Percentiles rank a stretch among this genome's conserved stretches.
These are phyloP conservation scores for Acanthamoeba lenticulata DNA, from an alignment of 208 protist species.

Conservation along the genomic window DNA sequence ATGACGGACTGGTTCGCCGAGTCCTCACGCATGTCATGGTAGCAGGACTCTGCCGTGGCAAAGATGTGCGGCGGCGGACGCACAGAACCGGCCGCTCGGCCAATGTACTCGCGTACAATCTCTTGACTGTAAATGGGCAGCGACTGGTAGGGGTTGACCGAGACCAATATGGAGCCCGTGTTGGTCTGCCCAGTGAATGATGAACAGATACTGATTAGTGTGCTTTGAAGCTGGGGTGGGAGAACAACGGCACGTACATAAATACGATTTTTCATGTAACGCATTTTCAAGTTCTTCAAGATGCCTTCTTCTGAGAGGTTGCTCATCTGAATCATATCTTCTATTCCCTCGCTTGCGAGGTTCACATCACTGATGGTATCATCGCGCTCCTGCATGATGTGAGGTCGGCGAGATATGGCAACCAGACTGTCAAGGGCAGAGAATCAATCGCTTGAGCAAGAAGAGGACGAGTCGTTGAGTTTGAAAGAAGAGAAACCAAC, in stretches of 20 bases:
- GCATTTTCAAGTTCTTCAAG: constrained; percentile 71
- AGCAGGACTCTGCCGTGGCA: constrained; percentile 77
- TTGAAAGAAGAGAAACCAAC: too few relatives aligned
- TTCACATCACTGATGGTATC: background rate
- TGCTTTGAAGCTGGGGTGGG: background rate
- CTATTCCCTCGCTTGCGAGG: background rate
- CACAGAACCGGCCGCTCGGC: constrained; percentile 71
- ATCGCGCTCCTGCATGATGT: background rate
- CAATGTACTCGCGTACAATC: constrained; percentile 72
- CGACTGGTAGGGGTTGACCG: constrained; percentile 81
- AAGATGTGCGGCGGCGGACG: constrained; percentile 79
- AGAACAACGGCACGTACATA: constrained; percentile 64
- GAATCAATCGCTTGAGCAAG: too few relatives aligned
- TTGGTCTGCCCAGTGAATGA: constrained; percentile 66
- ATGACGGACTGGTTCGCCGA: constrained; percentile 79
- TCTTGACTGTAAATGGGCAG: constrained; percentile 77
- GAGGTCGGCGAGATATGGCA: too few relatives aligned
- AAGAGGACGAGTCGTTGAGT: too few relatives aligned
- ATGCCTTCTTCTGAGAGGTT: constrained; percentile 73
- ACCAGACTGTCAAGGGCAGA: too few relatives aligned
- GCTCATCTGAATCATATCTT: constrained; percentile 76
- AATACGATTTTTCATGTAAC: constrained; percentile 69
- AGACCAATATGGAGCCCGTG: constrained; percentile 82
- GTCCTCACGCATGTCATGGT: constrained; percentile 79
- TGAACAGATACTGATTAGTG: too few relatives aligned